A percentile compares a stretch with the other conserved stretches of the same genome.
These are phyloP conservation scores for Chamaenerion angustifolium DNA, from an alignment of 345 rosid species.

Conservation along the genomic window DNA sequence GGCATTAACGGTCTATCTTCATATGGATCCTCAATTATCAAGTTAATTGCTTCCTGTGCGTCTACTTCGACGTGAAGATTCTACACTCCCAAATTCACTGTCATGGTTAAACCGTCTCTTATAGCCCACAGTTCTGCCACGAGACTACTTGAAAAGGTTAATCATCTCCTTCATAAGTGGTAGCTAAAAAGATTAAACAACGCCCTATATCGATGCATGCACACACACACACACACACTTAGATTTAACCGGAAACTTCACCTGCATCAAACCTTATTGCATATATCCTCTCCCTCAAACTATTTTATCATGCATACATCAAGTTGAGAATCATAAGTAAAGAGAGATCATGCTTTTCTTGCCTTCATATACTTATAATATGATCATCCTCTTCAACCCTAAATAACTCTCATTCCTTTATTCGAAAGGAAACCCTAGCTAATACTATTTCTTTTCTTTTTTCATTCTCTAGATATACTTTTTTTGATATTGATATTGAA, in stretches of 20 bases:
- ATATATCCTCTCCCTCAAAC: conserved; percentile 12
- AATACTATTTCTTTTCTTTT: neutral
- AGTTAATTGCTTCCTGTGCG: too few species aligned
- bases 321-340: conserved; percentile 10
- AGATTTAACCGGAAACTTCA: conserved; percentile 23
- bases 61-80: too few species aligned
- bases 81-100: too few species aligned
- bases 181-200: conserved; percentile 10
- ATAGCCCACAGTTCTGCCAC: too few species aligned
- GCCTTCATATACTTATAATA: conserved; percentile 6
- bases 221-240: neutral
- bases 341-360: conserved; percentile 31
- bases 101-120: too few species aligned
- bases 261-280: conserved; percentile 31
- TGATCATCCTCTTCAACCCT: too few species aligned
- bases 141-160: too few species aligned
- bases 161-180: conserved; percentile 19
- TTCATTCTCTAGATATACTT: neutral
- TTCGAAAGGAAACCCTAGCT: too few species aligned
- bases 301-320: conserved; percentile 22
- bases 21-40: too few species aligned
- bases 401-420: too few species aligned
- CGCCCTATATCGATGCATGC: conserved; percentile 1
- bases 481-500: neutral
- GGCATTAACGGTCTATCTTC: too few species aligned